Conservation (phyloP, 371 early-diverging fungal genomes). For the Mucor lusitanicus region DNA sequence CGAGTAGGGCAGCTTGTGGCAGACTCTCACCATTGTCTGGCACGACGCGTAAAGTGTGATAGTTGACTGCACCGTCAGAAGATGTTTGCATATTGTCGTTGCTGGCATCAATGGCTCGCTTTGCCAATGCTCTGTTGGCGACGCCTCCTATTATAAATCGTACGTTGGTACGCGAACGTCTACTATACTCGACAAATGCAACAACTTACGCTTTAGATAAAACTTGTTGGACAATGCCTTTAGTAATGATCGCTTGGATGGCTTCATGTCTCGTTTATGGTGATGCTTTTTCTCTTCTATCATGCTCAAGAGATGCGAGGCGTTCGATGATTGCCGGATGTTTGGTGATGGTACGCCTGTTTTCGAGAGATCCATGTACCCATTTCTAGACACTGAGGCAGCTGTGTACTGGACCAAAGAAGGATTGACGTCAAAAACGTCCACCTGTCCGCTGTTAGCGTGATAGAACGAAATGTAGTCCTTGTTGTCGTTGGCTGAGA, state of each 20-base stretch:
- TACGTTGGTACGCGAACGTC: background rate
- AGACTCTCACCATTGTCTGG: background rate
- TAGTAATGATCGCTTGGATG: background rate
- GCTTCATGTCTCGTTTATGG: background rate
- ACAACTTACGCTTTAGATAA: background rate
- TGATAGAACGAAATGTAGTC: constrained; percentile 6
- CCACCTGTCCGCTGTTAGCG: background rate
- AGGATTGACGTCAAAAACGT: background rate
- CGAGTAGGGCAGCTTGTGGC: background rate
- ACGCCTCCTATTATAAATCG: background rate
- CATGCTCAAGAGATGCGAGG: background rate
- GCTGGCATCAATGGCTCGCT: background rate
- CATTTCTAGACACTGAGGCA: background rate
- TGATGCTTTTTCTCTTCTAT: background rate
- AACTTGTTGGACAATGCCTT: background rate
- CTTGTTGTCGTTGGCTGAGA: background rate
- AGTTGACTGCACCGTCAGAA: background rate
- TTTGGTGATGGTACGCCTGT: background rate
- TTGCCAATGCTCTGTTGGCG: background rate
- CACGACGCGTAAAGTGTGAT: background rate
- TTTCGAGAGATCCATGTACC: background rate
- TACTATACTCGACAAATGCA: background rate
- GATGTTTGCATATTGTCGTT: background rate
- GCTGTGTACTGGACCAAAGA: background rate
- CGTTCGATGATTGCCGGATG: background rate